These are phyloP conservation scores for Pythium scleroteichum DNA, from an alignment of 352 stramenopile species.

Conservation along the genomic window DNA sequence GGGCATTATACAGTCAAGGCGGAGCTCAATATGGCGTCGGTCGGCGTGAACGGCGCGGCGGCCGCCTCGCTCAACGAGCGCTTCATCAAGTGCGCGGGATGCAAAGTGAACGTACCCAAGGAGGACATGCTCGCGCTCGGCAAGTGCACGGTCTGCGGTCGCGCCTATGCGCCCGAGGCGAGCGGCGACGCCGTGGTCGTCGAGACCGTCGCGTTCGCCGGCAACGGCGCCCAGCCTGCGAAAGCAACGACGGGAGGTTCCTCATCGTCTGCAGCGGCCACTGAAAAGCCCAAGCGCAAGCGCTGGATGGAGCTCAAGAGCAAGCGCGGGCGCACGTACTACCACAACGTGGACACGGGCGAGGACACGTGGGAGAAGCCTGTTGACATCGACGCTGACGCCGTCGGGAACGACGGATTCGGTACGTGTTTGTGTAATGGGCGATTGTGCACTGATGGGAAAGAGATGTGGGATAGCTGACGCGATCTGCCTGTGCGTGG, in stretches of 20 bases:
- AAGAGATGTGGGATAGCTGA: no score
- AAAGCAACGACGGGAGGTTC: no score
- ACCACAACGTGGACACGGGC: slow-evolving; percentile 82
- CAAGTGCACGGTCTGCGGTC: slow-evolving; percentile 60
- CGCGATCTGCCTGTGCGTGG: no score
- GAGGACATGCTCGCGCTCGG: slow-evolving; percentile 67
- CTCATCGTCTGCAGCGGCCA: no score
- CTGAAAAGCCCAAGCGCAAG: slow-evolving; percentile 35
- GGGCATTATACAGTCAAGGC: neutral
- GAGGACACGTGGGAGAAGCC: slow-evolving; percentile 80
- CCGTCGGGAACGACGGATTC: slow-evolving; percentile 51
- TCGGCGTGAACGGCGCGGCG: slow-evolving; percentile 55
- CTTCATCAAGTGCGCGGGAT: slow-evolving; percentile 79
- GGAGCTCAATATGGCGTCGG: slow-evolving; percentile 33
- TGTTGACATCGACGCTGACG: slow-evolving; percentile 61
- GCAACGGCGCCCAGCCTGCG: neutral
- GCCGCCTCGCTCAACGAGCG: slow-evolving; percentile 66
- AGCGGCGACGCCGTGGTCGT: slow-evolving; percentile 31
- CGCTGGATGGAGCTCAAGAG: slow-evolving; percentile 69
- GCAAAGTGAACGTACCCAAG: slow-evolving; percentile 79
- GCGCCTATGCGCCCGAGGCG: slow-evolving; percentile 38
- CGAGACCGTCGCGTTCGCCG: slow-evolving; percentile 44
- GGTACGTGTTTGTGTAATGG: no score
- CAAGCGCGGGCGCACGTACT: slow-evolving; percentile 70
- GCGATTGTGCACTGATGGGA: no score